Conservation (phyloP, 2,329 filamentous ascomycete species). For the Cercospora sesami region DNA sequence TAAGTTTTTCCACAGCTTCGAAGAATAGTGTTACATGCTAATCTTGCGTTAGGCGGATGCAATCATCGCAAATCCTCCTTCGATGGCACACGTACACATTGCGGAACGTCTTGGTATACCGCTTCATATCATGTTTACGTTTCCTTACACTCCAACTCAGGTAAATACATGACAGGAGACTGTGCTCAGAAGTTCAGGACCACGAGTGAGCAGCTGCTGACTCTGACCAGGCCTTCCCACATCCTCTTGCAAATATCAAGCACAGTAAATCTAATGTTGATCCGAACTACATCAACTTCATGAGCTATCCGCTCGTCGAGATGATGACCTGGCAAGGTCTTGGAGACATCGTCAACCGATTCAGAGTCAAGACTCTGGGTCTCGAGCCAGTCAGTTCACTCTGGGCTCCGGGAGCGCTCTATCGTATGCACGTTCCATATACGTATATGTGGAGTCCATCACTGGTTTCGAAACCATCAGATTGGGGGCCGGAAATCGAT, state of each 20-base stretch:
- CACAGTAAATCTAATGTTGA: conserved; percentile 64
- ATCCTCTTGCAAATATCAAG: conserved; percentile 75
- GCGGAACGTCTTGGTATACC: conserved; percentile 77
- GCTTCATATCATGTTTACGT: conserved; percentile 58
- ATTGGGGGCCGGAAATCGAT: conserved; percentile 44
- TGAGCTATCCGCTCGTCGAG: conserved; percentile 76
- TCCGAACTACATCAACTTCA: conserved; percentile 73
- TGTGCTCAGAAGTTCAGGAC: no score
- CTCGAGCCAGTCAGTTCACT: conserved; percentile 73
- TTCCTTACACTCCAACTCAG: conserved; percentile 71
- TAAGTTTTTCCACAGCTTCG: background rate
- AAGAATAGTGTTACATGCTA: background rate
- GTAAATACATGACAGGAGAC: no score
- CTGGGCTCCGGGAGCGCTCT: conserved; percentile 73
- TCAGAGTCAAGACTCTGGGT: conserved; percentile 66
- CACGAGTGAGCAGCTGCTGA: no score
- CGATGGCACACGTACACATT: conserved; percentile 75
- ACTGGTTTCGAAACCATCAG: conserved; percentile 44
- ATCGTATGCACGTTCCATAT: conserved; percentile 71
- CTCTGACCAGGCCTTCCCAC: conserved; percentile 63
- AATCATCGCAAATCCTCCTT: conserved; percentile 83
- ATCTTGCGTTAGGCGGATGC: conserved; percentile 54
- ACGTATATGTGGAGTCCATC: conserved; percentile 60
- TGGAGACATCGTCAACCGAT: conserved; percentile 74
- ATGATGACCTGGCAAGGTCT: conserved; percentile 67